Percentiles rank a stretch among this genome's conserved stretches.
phyloP scores from a whole-genome alignment of 495 filamentous ascomycete species.

The Talaromyces wortmannii region DNA sequence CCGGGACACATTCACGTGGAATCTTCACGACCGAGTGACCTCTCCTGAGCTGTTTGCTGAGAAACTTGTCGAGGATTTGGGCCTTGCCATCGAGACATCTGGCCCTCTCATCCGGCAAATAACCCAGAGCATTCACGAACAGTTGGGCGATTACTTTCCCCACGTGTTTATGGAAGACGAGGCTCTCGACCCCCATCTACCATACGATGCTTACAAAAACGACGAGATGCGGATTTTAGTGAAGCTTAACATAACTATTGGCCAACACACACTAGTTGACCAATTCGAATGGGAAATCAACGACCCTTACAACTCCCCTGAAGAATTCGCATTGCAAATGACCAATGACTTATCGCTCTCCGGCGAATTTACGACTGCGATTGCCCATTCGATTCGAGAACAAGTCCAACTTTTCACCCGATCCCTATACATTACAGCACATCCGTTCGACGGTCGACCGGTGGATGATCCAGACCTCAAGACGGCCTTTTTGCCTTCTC shows the following conservation, averaged over 20 bases:
- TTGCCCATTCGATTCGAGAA: constrained; percentile 94
- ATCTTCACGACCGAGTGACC: constrained; percentile 83
- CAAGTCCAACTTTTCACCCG: constrained; percentile 90
- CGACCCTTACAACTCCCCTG: constrained; percentile 83
- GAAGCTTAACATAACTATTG: constrained; percentile 97
- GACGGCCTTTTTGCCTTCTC: constrained; percentile 78
- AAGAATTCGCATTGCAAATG: constrained; percentile 88
- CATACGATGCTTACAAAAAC: constrained; percentile 93
- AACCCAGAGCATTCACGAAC: constrained; percentile 73
- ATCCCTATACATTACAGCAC: constrained; percentile 85
- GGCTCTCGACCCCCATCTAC: constrained; percentile 79
- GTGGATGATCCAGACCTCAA: constrained; percentile 87
- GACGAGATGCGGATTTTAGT: constrained; percentile 96
- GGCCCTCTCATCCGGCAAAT: constrained; percentile 68
- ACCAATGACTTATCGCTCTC: constrained; percentile 84
- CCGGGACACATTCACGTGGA: constrained; percentile 98
- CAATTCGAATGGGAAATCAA: constrained; percentile 99
- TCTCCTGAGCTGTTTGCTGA: constrained; percentile 74
- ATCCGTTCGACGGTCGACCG: constrained; percentile 90
- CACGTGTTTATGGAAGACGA: constrained; percentile 86
- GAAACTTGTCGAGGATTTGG: constrained; percentile 87
- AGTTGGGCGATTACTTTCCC: constrained; percentile 88
- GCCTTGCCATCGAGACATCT: constrained; percentile 60
- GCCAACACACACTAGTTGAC: constrained; percentile 86
- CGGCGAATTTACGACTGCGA: constrained; percentile 94